Evolutionary conservation across 2,329 filamentous ascomycete genomes (phyloP).

Genomic region (Arthrobotrys sinensis): DNA sequence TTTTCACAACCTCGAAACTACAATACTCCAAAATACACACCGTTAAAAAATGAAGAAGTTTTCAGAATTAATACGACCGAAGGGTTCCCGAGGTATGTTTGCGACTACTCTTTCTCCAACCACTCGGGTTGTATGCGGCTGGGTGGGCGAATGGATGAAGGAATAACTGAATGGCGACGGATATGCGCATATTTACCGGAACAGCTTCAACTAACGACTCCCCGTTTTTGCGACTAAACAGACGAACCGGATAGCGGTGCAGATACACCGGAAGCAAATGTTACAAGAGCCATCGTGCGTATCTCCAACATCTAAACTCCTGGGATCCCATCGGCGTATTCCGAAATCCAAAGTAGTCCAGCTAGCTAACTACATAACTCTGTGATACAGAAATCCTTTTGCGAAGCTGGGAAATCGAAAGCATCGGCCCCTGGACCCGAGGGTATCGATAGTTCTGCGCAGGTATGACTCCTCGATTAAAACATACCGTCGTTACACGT

Average conservation of each 20-base stretch:
- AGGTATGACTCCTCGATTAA: conserved; percentile 67
- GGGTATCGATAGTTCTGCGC: conserved; percentile 45
- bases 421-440: conserved; percentile 70
- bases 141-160: not conserved
- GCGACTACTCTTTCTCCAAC: not conserved
- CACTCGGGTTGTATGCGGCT: conserved; percentile 5
- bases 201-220: conserved; percentile 6
- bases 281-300: conserved; percentile 77
- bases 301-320: not conserved
- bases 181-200: not conserved
- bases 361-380: not conserved
- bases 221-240: conserved; percentile 7
- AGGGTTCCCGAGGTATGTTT: conserved; percentile 46
- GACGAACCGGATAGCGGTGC: conserved; percentile 62
- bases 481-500: conserved; percentile 65
- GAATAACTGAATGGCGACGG: not conserved
- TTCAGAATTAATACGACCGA: conserved; percentile 55
- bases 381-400: conserved; percentile 79
- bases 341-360: not conserved
- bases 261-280: conserved; percentile 79
- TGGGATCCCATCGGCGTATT: too few species aligned
- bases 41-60: conserved; percentile 52
- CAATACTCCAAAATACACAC: not conserved
- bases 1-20: not conserved
- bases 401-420: conserved; percentile 73